phyloP scores from a whole-genome alignment of 345 rosid species.

The Hypericum perforatum region DNA sequence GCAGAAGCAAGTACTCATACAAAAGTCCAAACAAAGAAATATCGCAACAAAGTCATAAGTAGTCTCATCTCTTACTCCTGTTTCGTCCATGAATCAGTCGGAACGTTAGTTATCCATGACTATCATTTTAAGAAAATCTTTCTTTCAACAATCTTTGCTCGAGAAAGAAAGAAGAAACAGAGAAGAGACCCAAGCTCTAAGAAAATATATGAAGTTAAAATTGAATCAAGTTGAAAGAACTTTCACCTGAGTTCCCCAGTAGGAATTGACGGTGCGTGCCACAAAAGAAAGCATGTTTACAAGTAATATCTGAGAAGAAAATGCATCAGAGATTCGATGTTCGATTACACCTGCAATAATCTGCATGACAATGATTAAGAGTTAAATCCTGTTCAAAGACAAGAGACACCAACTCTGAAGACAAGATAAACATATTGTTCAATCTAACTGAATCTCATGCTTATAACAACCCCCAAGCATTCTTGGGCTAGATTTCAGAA shows the following conservation, averaged over 20 bases:
- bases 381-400: slow-evolving; percentile 10
- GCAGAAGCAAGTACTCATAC: too few species aligned
- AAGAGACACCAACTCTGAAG: neutral
- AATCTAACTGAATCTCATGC: too few species aligned
- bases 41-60: too few species aligned
- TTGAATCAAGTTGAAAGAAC: neutral
- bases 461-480: too few species aligned
- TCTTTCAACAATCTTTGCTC: too few species aligned
- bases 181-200: neutral
- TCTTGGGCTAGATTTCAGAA: too few species aligned
- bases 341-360: slow-evolving; percentile 83
- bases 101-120: too few species aligned
- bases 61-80: too few species aligned
- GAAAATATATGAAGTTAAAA: slow-evolving; percentile 2
- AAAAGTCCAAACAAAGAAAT: too few species aligned
- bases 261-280: slow-evolving; percentile 72
- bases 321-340: slow-evolving; percentile 70
- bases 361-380: slow-evolving; percentile 33
- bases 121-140: too few species aligned
- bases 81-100: too few species aligned
- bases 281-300: slow-evolving; percentile 79
- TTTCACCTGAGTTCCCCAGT: slow-evolving; percentile 94
- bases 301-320: slow-evolving; percentile 64
- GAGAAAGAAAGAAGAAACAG: neutral
- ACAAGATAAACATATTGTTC: too few species aligned